Evolutionary conservation across 2,329 filamentous ascomycete genomes (phyloP), one percentile per base, ranked within the genome.

Genomic region (Xylaria sp.): DNA sequence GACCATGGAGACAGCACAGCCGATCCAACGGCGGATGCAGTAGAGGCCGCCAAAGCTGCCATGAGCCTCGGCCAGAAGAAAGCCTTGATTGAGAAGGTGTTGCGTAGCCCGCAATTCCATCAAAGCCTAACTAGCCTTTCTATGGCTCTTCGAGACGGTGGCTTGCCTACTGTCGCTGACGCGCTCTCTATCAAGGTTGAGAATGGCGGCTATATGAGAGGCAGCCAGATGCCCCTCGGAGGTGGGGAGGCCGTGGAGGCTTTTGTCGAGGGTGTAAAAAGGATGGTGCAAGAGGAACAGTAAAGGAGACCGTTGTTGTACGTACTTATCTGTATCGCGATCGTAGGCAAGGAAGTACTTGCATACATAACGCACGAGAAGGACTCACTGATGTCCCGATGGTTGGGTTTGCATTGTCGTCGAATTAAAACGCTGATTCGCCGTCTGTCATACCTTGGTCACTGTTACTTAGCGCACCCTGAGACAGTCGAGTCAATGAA

Each of bases 251-350:
- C 95, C 13, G 90, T 99, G 1, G 91, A 97, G 82, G 93, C 92
- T 3, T 99, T 99, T 81, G 87, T 99, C 25, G 89, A 97, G 65
- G 96, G 95, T 2, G 90, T 98, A 57, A 96, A 92, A 86, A 91
- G 89, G 82, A 90, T 89, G 6, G 91, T 94, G 0, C 87, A 92
- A 81, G 87, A 91, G 67, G 81, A 86, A 76, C 75, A 80, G 73
- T 72, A 65, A 48, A 54, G 18, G 18, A 12, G 28, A n/a, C 39
- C 20, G 13, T 46, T 32, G 32, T 13, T 9, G 54, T 13, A 41
- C 28, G 54, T 50, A 9, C 4, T 25, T 25, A 20, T 13, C 6
- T 28, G n/a, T 12, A 44, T 3, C 8, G 37, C 6, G n/a, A 32
- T 46, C 52, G 34, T 46, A 57, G 39, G n/a, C 60, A 32, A 34